These are phyloP conservation scores for Alternaria triticina DNA, from an alignment of 2,329 filamentous ascomycete species.

Conservation along the genomic window DNA sequence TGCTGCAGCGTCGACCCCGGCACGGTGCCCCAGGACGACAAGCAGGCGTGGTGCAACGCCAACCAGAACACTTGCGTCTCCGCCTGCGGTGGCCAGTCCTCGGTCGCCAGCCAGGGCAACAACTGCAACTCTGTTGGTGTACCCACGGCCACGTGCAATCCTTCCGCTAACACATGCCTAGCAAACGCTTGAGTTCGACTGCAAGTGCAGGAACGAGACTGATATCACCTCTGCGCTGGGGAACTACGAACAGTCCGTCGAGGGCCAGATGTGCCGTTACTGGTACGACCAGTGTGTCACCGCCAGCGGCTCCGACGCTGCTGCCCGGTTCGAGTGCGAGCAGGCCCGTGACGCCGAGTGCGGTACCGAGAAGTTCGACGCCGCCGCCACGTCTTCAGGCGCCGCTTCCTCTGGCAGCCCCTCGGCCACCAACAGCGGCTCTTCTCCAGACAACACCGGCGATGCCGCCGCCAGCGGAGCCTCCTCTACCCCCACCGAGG, in stretches of 20 bases:
- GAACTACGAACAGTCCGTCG: conserved; percentile 64
- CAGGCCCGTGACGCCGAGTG: conserved; percentile 53
- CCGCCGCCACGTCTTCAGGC: conserved; percentile 29
- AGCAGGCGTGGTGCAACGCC: conserved; percentile 63
- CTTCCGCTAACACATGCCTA: conserved; percentile 41
- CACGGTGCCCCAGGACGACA: conserved; percentile 45
- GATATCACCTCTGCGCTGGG: conserved; percentile 52
- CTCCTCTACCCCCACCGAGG: conserved; percentile 23
- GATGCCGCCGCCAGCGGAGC: conserved; percentile 35
- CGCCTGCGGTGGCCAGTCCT: conserved; percentile 60
- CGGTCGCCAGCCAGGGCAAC: conserved; percentile 55
- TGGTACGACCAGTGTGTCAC: conserved; percentile 55
- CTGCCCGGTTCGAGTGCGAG: conserved; percentile 54
- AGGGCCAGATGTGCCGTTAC: conserved; percentile 64
- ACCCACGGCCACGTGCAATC: too few species aligned
- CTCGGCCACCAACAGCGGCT: conserved; percentile 30
- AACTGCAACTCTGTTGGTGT: conserved; percentile 64
- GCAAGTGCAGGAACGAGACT: conserved; percentile 63
- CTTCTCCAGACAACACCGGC: conserved; percentile 38
- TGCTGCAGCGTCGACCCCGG: conserved; percentile 53
- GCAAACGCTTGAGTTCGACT: conserved; percentile 61
- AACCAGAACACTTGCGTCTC: conserved; percentile 66
- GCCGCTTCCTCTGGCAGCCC: conserved; percentile 32
- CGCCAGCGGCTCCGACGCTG: conserved; percentile 47
- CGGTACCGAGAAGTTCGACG: conserved; percentile 53